These are phyloP conservation scores for Miamiensis avidus DNA, from an alignment of 169 alveolate genomes.

Conservation along the genomic window DNA sequence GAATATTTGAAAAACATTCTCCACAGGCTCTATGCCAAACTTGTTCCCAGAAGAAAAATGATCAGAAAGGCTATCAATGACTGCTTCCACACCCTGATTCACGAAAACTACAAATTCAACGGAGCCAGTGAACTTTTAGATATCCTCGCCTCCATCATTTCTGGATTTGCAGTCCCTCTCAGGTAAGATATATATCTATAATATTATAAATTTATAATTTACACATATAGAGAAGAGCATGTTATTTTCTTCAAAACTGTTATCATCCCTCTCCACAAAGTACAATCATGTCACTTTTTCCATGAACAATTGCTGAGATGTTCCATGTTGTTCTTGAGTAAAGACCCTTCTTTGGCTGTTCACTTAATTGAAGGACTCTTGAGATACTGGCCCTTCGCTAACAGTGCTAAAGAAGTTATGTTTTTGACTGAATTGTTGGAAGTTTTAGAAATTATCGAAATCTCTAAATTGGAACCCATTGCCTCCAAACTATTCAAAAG, in stretches of 20 bases:
- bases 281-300: conserved; percentile 91
- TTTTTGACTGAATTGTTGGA: conserved; percentile 59
- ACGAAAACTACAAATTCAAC: conserved; percentile 48
- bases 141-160: conserved; percentile 46
- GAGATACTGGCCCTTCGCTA: conserved; percentile 63
- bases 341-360: conserved; percentile 82
- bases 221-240: conserved; percentile 99
- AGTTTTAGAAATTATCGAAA: conserved; percentile 48
- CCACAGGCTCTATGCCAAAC: conserved; percentile 92
- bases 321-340: conserved; percentile 94
- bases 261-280: conserved; percentile 96
- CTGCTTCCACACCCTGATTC: conserved; percentile 88
- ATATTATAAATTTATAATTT: too few relatives aligned
- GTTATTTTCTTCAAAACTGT: conserved; percentile 93
- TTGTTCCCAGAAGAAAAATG: conserved; percentile 89
- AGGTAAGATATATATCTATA: too few relatives aligned
- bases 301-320: conserved; percentile 95
- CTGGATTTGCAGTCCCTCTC: conserved; percentile 72
- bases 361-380: conserved; percentile 52
- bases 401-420: conserved; percentile 49
- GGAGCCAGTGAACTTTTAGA: conserved; percentile 60
- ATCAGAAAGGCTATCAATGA: conserved; percentile 94
- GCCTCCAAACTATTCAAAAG: conserved; percentile 48
- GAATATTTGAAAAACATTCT: conserved; percentile 94
- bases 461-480: conserved; percentile 40